Conservation (phyloP, 371 early-diverging fungal genomes). For the Thermomucor indicae-seudaticae region DNA sequence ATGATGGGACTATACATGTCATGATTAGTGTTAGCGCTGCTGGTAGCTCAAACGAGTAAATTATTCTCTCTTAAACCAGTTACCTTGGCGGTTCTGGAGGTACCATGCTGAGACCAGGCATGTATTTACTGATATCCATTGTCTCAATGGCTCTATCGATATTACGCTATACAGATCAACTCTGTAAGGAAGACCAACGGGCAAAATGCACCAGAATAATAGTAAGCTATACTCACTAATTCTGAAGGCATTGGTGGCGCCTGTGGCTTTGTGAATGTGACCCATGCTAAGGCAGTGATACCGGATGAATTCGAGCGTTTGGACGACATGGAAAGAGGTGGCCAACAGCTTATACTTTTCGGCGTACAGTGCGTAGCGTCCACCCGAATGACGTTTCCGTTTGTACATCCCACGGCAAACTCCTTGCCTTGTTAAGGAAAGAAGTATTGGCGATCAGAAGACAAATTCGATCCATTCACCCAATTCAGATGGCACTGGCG, state of each 20-base stretch:
- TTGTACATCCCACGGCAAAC: conserved; percentile 1
- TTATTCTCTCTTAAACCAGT: conserved; percentile 1
- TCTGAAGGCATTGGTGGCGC: no score
- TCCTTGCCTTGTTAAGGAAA: not conserved
- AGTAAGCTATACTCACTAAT: no score
- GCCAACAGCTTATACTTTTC: not conserved
- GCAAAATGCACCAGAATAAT: no score
- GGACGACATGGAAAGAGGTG: not conserved
- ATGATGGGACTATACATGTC: not conserved
- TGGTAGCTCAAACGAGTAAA: no score
- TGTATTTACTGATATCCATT: no score
- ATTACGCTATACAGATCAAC: no score
- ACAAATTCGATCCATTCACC: not conserved
- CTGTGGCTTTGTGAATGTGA: no score
- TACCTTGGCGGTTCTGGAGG: conserved; percentile 6
- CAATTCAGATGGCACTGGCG: no score
- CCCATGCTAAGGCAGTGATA: conserved; percentile 5
- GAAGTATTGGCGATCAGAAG: not conserved
- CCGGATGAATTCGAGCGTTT: not conserved
- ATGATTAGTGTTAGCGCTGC: not conserved
- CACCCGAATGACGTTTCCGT: conserved; percentile 2
- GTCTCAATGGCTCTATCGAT: no score
- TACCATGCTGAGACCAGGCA: no score
- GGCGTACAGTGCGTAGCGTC: not conserved
- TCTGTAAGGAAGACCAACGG: no score